Evolutionary conservation across 495 filamentous ascomycete species (phyloP).

Genomic region (Aspergillus conjunctus): DNA sequence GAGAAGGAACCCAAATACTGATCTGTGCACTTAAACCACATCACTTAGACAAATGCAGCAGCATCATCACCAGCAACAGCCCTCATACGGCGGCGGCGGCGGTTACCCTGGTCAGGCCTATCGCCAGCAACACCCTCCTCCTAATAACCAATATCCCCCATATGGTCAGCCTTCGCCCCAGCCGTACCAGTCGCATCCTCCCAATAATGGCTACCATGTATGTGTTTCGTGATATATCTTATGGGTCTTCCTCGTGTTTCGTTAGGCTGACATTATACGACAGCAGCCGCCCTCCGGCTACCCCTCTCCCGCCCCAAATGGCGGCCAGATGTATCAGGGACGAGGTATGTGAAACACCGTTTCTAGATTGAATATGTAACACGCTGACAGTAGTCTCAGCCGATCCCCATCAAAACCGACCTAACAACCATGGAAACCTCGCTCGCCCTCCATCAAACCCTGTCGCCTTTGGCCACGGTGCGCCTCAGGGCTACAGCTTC

Average conservation of each 20-base stretch:
- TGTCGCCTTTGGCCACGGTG: constrained; percentile 74
- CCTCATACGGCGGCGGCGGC: constrained; percentile 45
- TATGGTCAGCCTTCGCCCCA: constrained; percentile 48
- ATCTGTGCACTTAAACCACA: constrained; percentile 2
- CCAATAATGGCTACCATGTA: constrained; percentile 49
- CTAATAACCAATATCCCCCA: constrained; percentile 44
- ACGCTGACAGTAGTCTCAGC: constrained; percentile 18
- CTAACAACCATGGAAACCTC: constrained; percentile 36
- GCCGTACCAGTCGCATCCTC: constrained; percentile 43
- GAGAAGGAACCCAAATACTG: constrained; percentile 1
- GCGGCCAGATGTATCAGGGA: constrained; percentile 40
- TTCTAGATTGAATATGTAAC: not conserved
- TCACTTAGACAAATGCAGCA: constrained; percentile 22
- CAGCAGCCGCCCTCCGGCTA: constrained; percentile 36
- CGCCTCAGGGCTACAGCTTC: constrained; percentile 77
- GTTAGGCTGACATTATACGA: constrained; percentile 23
- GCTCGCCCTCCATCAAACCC: constrained; percentile 43
- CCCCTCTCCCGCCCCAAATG: constrained; percentile 32
- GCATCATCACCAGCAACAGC: constrained; percentile 36
- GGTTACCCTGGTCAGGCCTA: constrained; percentile 54
- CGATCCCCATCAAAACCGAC: constrained; percentile 34
- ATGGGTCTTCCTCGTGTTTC: not conserved
- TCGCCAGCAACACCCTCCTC: constrained; percentile 41
- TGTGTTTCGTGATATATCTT: constrained; percentile 18
- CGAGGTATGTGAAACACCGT: constrained; percentile 24